Base-by-base conservation (phyloP, 192 early-diverging fungal genomes). In the Linnemannia exigua region DNA sequence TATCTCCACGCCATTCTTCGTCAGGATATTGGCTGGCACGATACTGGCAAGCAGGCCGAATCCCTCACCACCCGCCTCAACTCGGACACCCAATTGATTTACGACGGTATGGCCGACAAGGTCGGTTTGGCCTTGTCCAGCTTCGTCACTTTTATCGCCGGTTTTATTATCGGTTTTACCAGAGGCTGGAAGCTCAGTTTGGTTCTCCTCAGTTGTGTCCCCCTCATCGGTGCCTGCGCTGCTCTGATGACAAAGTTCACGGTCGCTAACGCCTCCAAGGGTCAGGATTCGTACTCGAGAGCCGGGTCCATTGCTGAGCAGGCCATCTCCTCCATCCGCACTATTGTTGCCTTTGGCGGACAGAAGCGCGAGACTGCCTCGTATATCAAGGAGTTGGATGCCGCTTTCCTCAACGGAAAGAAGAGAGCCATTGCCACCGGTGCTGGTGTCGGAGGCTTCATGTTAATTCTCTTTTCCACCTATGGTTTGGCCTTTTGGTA, bases 11-110 rank as follows among this genome's bases (percentile, higher is more conserved):
- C 95, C 2, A 93, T 98, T 68, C 89, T 99, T 74, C 90, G 96
- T 54, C 97, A 98, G 84, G 94, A 98, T 44, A 93, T 96, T 76
- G 95, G 94, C 28, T 99, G 96, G 93, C 98, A 97, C 81, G 98
- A 99, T 75, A 90, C 90, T 31, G 89, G 89, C 67, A 92, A 93
- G 52, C 93, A 96, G 47, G 95, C 96, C 68, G 88, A 89, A 58
- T 95, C 95, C 54, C 91, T 99, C 47, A 95, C 96, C 7, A 97
- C 97, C 33, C 95, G 97, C 33, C 93, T 99, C 38, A 94, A 96
- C 67, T 90, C 93, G 41, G 97, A 98, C 68, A 97, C 96, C 46
- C 93, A 95, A 47, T 75, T 98, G 83, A 92, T 99, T 54, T 96
- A 99, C 89, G 97, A 98, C 72, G 97, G 96, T 37, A 95, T 96